phyloP scores from a whole-genome alignment of 768 basidiomycete species.

The Hebeloma cylindrosporum region DNA sequence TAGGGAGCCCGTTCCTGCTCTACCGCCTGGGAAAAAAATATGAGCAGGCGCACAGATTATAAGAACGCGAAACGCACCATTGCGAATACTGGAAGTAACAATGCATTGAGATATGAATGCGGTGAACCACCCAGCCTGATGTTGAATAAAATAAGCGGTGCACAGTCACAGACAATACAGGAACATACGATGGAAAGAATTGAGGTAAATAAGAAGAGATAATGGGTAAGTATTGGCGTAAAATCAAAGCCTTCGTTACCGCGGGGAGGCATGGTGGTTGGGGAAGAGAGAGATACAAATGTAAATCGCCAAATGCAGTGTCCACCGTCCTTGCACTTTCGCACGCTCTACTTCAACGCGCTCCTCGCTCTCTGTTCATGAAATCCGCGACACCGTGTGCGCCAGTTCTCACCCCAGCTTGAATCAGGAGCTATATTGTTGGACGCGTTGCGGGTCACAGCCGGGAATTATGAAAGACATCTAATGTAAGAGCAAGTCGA shows the following conservation, averaged over 20 bases:
- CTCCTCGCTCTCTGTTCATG: background rate
- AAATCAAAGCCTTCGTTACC: conserved; percentile 75
- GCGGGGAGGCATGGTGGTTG: conserved; percentile 49
- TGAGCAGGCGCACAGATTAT: conserved; percentile 1
- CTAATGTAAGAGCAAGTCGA: no score
- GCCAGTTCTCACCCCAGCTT: no score
- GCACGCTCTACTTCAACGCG: conserved; percentile 18
- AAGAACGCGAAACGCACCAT: conserved; percentile 35
- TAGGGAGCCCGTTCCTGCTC: conserved; percentile 53
- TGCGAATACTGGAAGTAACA: conserved; percentile 41
- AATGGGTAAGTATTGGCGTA: conserved; percentile 86
- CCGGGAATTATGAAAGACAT: no score
- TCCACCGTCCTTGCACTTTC: conserved; percentile 22
- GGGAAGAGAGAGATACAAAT: conserved; percentile 3
- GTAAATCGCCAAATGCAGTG: conserved; percentile 14
- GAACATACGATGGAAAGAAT: conserved; percentile 72
- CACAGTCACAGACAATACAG: conserved; percentile 13
- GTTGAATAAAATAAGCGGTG: conserved; percentile 5
- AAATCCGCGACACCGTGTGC: no score
- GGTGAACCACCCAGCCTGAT: conserved; percentile 68
- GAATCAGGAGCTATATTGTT: no score
- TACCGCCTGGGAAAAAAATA: conserved; percentile 33
- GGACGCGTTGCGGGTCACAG: no score
- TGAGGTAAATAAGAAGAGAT: conserved; percentile 87
- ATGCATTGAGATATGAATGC: conserved; percentile 78